Evolutionary conservation across 352 stramenopile species (phyloP), one percentile per base, ranked within the genome.

Genomic region (Phytophthora sp.): DNA sequence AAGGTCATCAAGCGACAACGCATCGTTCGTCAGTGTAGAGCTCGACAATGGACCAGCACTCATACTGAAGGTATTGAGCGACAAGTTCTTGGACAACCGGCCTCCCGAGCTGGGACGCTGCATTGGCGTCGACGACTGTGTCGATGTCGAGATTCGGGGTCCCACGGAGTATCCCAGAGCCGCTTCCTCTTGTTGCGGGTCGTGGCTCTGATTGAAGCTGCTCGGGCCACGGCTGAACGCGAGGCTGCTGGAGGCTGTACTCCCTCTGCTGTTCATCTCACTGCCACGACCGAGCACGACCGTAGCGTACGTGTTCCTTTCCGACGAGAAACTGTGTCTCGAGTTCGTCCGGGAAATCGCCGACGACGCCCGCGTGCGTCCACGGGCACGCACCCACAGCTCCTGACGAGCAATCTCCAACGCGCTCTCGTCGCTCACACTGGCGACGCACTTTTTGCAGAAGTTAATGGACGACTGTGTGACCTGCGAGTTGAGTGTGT

Each of bases 381-480:
- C 55, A 20, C 61, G 50, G 16, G 71, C 39, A 30, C 79, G 73
- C 4, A 69, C 72, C 71, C 73, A 84, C 11, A 89, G 45, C 57
- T 92, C 80, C 51, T 83, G 74, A 24, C 73, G 78, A 29, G 83
- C 83, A 45, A 92, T 88, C 24, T 89, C 81, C 7, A 75, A 47
- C 44, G 83, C 71, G 49, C 73, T 90, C 41, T 89, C 79, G 23
- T 87, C 73, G 21, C 69, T 74, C 3, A 84, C 79, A 56, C 64
- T 72, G 4, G 73, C 63, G 9, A 92, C 70, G 59, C 84, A 92
- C 36, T 76, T 79, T 49, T 86, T 88, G 69, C 84, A 92, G 39
- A 92, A 88, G 41, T 80, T 69, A 58, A 89, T 86, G 13, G 66
- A 42, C 18, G 76, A 79, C 46, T 85, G 71, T 1, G 64, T 77